Conservation (phyloP, 805 yeast species). For the Nakazawaea ernobii region DNA sequence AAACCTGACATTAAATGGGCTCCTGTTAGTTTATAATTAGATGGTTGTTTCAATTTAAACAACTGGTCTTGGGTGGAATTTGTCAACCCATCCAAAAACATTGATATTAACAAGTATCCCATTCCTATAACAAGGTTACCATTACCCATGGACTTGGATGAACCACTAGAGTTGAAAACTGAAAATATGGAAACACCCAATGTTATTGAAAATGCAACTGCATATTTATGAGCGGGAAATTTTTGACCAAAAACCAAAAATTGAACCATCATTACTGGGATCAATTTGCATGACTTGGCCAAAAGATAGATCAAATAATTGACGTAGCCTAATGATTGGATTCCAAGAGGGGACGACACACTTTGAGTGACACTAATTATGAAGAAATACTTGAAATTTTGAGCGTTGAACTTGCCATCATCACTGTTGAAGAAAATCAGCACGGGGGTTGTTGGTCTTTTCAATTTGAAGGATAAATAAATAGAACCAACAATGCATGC, state of each 20-base stretch:
- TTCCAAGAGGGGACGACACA: conserved; percentile 77
- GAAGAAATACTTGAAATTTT: conserved; percentile 31
- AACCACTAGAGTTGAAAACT: conserved; percentile 17
- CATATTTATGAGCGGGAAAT: conserved; percentile 72
- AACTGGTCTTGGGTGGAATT: conserved; percentile 90
- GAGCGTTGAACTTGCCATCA: conserved; percentile 19
- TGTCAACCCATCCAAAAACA: conserved; percentile 85
- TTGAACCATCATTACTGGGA: conserved; percentile 92
- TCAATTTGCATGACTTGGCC: conserved; percentile 88
- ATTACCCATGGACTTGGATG: conserved; percentile 26
- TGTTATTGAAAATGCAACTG: conserved; percentile 76
- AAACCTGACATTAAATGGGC: conserved; percentile 80
- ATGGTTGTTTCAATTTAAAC: conserved; percentile 40
- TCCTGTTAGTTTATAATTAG: conserved; percentile 50
- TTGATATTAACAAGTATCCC: conserved; percentile 48
- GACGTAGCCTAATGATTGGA: conserved; percentile 71
- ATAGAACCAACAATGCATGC: conserved; percentile 65
- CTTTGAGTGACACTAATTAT: conserved; percentile 71
- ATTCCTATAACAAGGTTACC: conserved; percentile 53
- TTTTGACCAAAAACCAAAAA: conserved; percentile 58
- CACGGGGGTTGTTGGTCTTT: conserved; percentile 25
- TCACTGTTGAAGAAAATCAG: conserved; percentile 20
- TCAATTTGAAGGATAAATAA: conserved; percentile 40
- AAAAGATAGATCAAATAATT: conserved; percentile 80
- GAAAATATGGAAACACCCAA: conserved; percentile 81